Conservation (phyloP, 2,329 filamentous ascomycete genomes). For the Zasmidium cellare region DNA sequence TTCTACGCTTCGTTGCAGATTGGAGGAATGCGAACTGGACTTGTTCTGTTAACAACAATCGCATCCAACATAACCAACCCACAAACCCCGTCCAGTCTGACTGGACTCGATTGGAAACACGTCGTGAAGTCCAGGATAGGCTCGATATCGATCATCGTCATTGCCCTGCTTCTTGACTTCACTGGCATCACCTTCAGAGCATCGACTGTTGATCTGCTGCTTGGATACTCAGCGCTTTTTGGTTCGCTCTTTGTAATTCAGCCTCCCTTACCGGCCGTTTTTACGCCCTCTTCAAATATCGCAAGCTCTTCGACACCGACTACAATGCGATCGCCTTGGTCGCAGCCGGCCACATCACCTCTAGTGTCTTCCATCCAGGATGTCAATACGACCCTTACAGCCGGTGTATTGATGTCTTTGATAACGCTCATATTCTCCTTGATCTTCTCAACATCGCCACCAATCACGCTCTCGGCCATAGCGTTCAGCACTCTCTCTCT, state of each 20-base stretch:
- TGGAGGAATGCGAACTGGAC: conserved; percentile 54
- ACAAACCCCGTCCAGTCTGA: conserved; percentile 14
- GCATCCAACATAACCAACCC: conserved; percentile 46
- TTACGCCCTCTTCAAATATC: neutral
- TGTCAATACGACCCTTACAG: conserved; percentile 43
- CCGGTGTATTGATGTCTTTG: conserved; percentile 40
- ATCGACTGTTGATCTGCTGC: conserved; percentile 33
- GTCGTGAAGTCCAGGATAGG: conserved; percentile 38
- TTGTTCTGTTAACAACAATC: conserved; percentile 50
- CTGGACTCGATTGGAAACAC: conserved; percentile 31
- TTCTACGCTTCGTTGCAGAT: conserved; percentile 58
- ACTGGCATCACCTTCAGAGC: conserved; percentile 32
- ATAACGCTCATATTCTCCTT: conserved; percentile 39
- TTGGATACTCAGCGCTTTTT: conserved; percentile 51
- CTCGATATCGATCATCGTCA: conserved; percentile 37
- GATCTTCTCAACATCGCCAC: conserved; percentile 35
- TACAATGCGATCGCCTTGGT: conserved; percentile 22
- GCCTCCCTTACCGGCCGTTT: conserved; percentile 45
- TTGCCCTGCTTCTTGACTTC: conserved; percentile 37
- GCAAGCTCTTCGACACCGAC: conserved; percentile 12
- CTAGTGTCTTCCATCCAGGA: conserved; percentile 42
- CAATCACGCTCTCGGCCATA: conserved; percentile 36
- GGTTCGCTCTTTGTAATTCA: conserved; percentile 46
- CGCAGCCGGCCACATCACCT: conserved; percentile 22
- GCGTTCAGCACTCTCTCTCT: conserved; percentile 43